Evolutionary conservation across 164 flowering plant species (phyloP).

Genomic region (Cinnamomum chago): DNA sequence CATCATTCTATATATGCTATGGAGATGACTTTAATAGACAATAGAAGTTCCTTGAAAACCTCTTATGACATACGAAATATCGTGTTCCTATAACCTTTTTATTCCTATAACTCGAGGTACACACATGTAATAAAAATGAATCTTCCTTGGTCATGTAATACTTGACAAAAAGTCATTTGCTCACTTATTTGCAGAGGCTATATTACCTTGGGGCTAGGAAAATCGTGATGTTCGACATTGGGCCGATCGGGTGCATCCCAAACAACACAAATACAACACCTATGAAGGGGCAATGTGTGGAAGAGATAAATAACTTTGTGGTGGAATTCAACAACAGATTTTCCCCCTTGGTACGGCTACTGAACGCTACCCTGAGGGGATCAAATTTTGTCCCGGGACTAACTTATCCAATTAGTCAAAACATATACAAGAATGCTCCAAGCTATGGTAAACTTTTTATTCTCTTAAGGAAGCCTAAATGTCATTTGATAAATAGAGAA

Average conservation of each 20-base stretch:
- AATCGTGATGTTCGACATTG: not conserved
- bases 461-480: no score
- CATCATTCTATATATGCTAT: no score
- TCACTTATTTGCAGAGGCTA: not conserved
- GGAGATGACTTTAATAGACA: no score
- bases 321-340: not conserved
- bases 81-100: no score
- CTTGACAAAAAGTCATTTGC: no score
- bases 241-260: constrained; percentile 3
- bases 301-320: not conserved
- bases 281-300: not conserved
- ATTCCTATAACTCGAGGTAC: no score
- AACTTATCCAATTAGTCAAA: not conserved
- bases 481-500: no score
- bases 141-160: no score
- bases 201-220: constrained; percentile 7
- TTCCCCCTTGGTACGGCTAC: not conserved
- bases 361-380: not conserved
- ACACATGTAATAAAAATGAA: no score
- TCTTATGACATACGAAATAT: no score
- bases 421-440: not conserved
- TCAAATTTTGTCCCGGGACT: not conserved
- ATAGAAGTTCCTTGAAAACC: no score
- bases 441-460: not conserved
- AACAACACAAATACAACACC: not conserved